These are phyloP conservation scores for Apiospora aurea DNA, from an alignment of 2,329 filamentous ascomycete species.

Conservation along the genomic window DNA sequence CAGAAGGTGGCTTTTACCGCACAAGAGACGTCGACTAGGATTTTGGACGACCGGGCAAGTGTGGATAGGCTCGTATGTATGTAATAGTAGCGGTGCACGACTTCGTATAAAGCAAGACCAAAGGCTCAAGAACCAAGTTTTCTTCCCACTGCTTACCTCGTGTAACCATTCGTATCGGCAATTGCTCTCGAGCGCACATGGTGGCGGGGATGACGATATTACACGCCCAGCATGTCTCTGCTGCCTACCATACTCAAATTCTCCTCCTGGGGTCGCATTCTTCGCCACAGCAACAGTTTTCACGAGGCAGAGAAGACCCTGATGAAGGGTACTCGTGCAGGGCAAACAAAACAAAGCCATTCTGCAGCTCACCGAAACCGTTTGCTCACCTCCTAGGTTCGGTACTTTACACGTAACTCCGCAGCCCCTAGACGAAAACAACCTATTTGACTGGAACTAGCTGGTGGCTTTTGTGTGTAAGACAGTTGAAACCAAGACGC, in stretches of 20 bases:
- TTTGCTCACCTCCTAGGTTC: background rate
- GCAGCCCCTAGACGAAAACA: background rate
- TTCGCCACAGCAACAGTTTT: background rate
- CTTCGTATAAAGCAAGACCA: background rate
- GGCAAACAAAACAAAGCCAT: background rate
- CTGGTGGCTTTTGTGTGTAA: background rate
- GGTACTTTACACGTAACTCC: background rate
- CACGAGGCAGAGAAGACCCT: background rate
- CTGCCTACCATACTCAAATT: background rate
- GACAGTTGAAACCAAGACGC: background rate
- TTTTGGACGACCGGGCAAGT: background rate
- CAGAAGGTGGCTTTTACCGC: background rate
- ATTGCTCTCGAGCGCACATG: background rate
- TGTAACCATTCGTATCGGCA: background rate
- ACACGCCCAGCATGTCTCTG: background rate
- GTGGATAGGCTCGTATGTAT: slow-evolving; percentile 3
- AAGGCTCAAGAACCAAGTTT: background rate
- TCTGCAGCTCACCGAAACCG: background rate
- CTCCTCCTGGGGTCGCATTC: background rate
- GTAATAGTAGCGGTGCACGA: background rate
- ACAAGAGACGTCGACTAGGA: background rate
- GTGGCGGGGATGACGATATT: background rate
- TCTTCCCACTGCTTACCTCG: background rate
- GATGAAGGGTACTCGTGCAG: background rate
- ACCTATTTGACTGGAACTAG: background rate